Conservation (phyloP, 2,329 filamentous ascomycete genomes). For the Aspergillus japonicus region DNA sequence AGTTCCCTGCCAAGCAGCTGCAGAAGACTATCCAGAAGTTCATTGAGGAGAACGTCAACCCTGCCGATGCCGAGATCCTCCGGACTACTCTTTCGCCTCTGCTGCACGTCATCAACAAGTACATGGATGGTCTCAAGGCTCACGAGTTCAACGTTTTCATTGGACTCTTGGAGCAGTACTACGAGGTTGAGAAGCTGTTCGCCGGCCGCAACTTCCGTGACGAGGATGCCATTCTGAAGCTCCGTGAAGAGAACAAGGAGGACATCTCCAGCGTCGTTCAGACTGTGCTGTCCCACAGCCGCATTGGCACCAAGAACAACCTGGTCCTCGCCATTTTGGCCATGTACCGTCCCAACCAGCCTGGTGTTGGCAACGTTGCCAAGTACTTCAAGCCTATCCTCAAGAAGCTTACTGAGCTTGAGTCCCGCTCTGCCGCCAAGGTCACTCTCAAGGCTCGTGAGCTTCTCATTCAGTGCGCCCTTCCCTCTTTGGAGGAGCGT, state of each 20-base stretch:
- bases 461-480: slow-evolving; percentile 92
- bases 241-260: slow-evolving; percentile 95
- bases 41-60: slow-evolving; percentile 77
- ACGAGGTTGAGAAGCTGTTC: slow-evolving; percentile 81
- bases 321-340: slow-evolving; percentile 88
- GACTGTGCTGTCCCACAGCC: slow-evolving; percentile 89
- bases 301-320: slow-evolving; percentile 90
- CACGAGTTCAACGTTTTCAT: slow-evolving; percentile 85
- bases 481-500: slow-evolving; percentile 94
- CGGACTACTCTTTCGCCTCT: slow-evolving; percentile 73
- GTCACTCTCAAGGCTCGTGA: slow-evolving; percentile 96
- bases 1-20: slow-evolving; percentile 90
- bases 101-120: slow-evolving; percentile 72
- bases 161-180: slow-evolving; percentile 76
- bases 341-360: slow-evolving; percentile 92
- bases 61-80: slow-evolving; percentile 70
- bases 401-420: slow-evolving; percentile 84
- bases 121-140: slow-evolving; percentile 82
- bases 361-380: slow-evolving; percentile 79
- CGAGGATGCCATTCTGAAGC: slow-evolving; percentile 87
- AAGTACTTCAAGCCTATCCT: slow-evolving; percentile 83
- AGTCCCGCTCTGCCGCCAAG: slow-evolving; percentile 84
- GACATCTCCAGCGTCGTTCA: slow-evolving; percentile 81
- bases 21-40: slow-evolving; percentile 83
- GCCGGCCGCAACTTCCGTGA: slow-evolving; percentile 80